These are phyloP conservation scores for Fusarium verrucosum DNA, from an alignment of 2,329 filamentous ascomycete species.

Conservation along the genomic window DNA sequence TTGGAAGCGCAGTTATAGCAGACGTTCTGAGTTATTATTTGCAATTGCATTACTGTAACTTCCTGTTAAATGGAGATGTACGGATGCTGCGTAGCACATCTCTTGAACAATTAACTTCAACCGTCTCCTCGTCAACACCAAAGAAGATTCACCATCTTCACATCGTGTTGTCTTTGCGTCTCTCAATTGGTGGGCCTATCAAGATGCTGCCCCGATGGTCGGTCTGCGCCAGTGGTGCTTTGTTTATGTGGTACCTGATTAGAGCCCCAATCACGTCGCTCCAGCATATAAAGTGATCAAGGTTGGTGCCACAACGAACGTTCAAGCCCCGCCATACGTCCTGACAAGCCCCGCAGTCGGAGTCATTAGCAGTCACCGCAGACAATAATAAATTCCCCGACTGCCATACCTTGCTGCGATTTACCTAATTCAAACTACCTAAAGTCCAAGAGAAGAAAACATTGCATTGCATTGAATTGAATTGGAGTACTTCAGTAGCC, in stretches of 20 bases:
- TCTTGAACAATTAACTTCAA: not conserved
- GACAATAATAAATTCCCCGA: slow-evolving; percentile 38
- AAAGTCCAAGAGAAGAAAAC: slow-evolving; percentile 1
- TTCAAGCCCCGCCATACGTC: slow-evolving; percentile 40
- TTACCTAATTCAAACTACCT: slow-evolving; percentile 20
- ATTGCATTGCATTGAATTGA: too few species aligned
- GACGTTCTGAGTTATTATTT: not conserved
- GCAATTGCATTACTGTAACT: not conserved
- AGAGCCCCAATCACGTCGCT: slow-evolving; percentile 27
- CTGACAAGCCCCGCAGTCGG: slow-evolving; percentile 42
- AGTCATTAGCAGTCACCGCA: slow-evolving; percentile 39
- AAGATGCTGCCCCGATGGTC: slow-evolving; percentile 13
- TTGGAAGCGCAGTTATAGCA: not conserved
- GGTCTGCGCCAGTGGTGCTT: slow-evolving; percentile 13
- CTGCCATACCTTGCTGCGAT: slow-evolving; percentile 15
- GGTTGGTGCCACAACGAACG: slow-evolving; percentile 22
- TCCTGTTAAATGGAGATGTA: too few species aligned
- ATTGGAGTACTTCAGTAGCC: slow-evolving; percentile 5
- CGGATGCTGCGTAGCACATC: too few species aligned
- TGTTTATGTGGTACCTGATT: slow-evolving; percentile 26
- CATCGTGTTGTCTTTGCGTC: slow-evolving; percentile 33
- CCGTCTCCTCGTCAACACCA: not conserved
- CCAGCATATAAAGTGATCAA: not conserved
- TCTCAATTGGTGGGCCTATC: slow-evolving; percentile 35
- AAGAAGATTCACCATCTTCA: not conserved